Evolutionary conservation across 352 stramenopile genomes (phyloP).

Genomic region (Achlya hypogyna): DNA sequence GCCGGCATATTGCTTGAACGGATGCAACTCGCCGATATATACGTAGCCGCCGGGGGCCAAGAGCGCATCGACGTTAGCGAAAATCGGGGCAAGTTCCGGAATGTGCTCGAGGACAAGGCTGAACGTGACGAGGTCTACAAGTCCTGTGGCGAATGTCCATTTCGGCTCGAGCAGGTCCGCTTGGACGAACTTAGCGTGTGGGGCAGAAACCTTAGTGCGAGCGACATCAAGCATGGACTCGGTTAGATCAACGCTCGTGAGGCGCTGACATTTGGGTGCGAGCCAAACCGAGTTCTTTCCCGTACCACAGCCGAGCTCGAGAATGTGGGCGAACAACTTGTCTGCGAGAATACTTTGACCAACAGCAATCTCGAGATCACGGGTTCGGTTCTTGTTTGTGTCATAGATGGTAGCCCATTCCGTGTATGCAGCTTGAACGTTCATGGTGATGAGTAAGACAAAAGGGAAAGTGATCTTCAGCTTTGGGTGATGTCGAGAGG

Average conservation of each 20-base stretch:
- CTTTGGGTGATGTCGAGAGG: neutral
- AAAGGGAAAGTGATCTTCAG: neutral
- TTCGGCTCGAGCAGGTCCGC: neutral
- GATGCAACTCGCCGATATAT: conserved; percentile 8
- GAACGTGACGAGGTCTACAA: conserved; percentile 10
- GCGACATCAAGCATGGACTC: conserved; percentile 2
- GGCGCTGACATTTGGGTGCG: neutral
- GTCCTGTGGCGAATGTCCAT: neutral
- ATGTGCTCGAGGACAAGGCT: conserved; percentile 9
- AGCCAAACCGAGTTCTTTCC: conserved; percentile 8
- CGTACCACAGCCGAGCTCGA: conserved; percentile 9
- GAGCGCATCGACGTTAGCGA: neutral
- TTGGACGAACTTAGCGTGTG: neutral
- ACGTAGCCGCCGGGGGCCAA: neutral
- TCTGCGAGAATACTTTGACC: neutral
- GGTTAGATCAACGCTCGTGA: conserved; percentile 2
- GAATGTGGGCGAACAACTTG: neutral
- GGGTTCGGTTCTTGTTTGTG: conserved; percentile 3
- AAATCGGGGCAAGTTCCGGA: neutral
- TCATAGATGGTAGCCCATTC: conserved; percentile 8
- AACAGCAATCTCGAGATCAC: neutral
- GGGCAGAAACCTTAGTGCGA: neutral
- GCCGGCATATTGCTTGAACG: conserved; percentile 4
- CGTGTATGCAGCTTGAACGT: conserved; percentile 4
- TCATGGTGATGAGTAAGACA: neutral